Conservation (phyloP, 371 early-diverging fungal species). For the Syncephalastrum racemosum region DNA sequence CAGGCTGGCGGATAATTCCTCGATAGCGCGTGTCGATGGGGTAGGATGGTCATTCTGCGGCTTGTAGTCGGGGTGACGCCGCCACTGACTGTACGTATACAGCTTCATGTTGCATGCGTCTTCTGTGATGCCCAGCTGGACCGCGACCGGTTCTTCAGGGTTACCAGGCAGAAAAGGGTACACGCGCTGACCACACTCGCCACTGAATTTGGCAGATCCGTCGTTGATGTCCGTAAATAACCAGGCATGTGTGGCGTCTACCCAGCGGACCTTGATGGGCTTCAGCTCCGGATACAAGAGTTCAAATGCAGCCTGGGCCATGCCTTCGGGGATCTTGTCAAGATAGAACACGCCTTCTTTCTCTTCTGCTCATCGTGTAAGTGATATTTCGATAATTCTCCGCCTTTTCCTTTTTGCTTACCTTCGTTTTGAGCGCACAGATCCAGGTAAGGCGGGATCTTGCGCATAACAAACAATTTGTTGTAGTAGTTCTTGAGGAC, state of each 20-base stretch:
- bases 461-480: conserved; percentile 47
- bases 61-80: too few relatives aligned
- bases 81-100: too few relatives aligned
- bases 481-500: conserved; percentile 38
- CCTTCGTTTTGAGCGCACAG: conserved; percentile 13
- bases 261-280: conserved; percentile 46
- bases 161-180: too few relatives aligned
- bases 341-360: conserved; percentile 29
- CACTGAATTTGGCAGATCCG: too few relatives aligned
- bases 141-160: too few relatives aligned
- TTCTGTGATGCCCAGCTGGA: too few relatives aligned
- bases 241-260: conserved; percentile 44
- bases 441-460: conserved; percentile 47
- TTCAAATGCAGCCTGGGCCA: conserved; percentile 37
- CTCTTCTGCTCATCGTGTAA: conserved; percentile 14
- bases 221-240: conserved; percentile 16
- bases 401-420: conserved; percentile 24
- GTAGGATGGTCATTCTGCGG: too few relatives aligned
- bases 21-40: too few relatives aligned
- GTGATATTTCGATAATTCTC: conserved; percentile 6
- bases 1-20: too few relatives aligned
- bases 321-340: conserved; percentile 42
- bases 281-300: conserved; percentile 38
- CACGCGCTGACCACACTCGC: too few relatives aligned
- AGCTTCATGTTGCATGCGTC: too few relatives aligned